Evolutionary conservation across 2,329 filamentous ascomycete species (phyloP), one percentile per base, ranked within the genome.

Genomic region (Fusarium scirpi): DNA sequence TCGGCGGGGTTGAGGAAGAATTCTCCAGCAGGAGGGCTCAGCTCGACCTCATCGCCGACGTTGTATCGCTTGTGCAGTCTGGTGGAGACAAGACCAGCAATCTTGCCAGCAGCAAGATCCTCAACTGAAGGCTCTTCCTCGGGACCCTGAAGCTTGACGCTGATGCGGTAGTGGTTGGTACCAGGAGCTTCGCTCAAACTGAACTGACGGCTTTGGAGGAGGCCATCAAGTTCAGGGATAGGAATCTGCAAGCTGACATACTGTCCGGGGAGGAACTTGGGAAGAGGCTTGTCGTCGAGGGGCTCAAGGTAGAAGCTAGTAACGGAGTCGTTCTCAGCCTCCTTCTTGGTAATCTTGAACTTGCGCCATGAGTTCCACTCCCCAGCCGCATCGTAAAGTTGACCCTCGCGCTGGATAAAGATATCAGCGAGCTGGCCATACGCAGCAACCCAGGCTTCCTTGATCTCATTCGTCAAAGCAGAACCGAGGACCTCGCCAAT

Each of bases 141-240:
- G 4, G 76, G 76, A 38, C 86, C 89, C 69, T 88, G 91, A 61
- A 83, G 86, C 85, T 94, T 94, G 66, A 95, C 89, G 70, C 88
- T 92, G 80, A 95, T 89, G 58, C 92, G 87, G 80, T 93, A 93
- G 79, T 89, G 86, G 18, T 82, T 82, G 10, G 84, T 85, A 49
- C 85, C 83, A 6, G 84, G 83, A 4, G 81, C 84, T 72, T 92
- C 89, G 74, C 88, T 91, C 59, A 95, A 83, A 48, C 89, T 92
- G 82, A 94, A 95, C 82, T 95, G 92, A 58, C 92, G 83, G 61
- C 89, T 88, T 79, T 95, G 93, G 62, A 85, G 80, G 71, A 90
- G 84, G n/a, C 87, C 86, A 18, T 72, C 74, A 24, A 91, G 83
- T 49, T 85, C 82, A 1, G 90, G 87, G 1, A 94, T 85, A 47